These are phyloP conservation scores for Tuber calosporum DNA, from an alignment of 495 filamentous ascomycete species.

Conservation along the genomic window DNA sequence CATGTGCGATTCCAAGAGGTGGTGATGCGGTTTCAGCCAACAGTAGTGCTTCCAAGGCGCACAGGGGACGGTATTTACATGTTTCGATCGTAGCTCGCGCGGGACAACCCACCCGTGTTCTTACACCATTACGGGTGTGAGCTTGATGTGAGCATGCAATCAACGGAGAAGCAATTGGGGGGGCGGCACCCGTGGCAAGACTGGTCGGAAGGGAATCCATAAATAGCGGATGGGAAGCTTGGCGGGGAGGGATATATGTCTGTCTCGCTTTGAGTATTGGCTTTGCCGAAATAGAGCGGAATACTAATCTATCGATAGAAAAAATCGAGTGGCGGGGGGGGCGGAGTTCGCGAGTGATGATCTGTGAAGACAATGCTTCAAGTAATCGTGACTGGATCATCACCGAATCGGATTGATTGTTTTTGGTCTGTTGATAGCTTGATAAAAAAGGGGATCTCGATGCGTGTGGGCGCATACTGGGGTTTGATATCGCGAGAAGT, in stretches of 20 bases:
- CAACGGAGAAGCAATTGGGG: not conserved
- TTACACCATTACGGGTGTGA: not conserved
- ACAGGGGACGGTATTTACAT: not conserved
- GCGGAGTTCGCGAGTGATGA: not conserved
- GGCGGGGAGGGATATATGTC: not conserved
- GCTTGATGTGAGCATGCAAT: not conserved
- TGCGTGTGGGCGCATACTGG: not conserved
- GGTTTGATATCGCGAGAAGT: not conserved
- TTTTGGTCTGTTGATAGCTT: not conserved
- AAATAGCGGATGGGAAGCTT: not conserved
- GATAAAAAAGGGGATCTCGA: not conserved
- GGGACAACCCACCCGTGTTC: not conserved
- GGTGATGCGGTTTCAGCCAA: not conserved
- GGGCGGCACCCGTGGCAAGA: not conserved
- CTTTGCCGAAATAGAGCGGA: not conserved
- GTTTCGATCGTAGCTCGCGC: not conserved
- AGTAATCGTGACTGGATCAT: not conserved
- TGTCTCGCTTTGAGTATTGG: not conserved
- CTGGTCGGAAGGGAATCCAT: not conserved
- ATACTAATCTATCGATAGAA: not conserved
- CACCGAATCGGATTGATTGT: not conserved
- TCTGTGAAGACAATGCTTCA: not conserved
- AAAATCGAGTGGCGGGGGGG: not conserved
- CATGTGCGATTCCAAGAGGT: constrained; percentile 2
- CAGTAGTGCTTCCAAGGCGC: not conserved